phyloP scores from a whole-genome alignment of 129 eudicot genomes.

The Cynara cardunculus region DNA sequence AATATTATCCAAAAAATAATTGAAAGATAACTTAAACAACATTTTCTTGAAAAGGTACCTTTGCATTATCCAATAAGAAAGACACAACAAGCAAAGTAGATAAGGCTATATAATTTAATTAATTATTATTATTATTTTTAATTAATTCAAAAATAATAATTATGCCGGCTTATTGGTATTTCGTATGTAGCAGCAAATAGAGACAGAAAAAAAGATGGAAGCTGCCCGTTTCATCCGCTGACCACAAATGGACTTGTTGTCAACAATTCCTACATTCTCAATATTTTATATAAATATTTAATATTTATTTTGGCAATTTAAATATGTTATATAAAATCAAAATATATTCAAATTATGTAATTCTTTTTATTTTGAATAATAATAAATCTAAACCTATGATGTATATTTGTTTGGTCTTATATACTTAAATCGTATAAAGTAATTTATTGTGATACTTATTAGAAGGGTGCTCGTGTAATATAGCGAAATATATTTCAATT shows the following conservation, averaged over 20 bases:
- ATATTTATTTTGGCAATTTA: no score
- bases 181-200: background rate
- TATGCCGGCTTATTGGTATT: conserved; percentile 29
- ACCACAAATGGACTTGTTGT: background rate
- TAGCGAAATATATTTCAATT: no score
- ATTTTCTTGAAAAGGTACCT: background rate
- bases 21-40: background rate
- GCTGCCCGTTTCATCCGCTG: background rate
- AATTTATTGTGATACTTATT: no score
- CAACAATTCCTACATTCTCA: background rate
- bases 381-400: no score
- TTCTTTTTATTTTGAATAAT: no score
- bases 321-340: no score
- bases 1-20: background rate
- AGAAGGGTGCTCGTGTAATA: no score
- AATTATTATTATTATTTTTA: background rate
- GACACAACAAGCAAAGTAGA: conserved; percentile 22
- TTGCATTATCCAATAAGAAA: conserved; percentile 12
- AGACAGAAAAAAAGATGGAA: background rate
- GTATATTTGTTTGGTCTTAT: no score
- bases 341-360: no score
- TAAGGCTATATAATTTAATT: conserved; percentile 5
- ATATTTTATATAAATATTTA: no score
- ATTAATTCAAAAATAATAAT: background rate
- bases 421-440: no score